phyloP scores from a whole-genome alignment of 1,284 basidiomycete species.

The Pseudozyma pruni region DNA sequence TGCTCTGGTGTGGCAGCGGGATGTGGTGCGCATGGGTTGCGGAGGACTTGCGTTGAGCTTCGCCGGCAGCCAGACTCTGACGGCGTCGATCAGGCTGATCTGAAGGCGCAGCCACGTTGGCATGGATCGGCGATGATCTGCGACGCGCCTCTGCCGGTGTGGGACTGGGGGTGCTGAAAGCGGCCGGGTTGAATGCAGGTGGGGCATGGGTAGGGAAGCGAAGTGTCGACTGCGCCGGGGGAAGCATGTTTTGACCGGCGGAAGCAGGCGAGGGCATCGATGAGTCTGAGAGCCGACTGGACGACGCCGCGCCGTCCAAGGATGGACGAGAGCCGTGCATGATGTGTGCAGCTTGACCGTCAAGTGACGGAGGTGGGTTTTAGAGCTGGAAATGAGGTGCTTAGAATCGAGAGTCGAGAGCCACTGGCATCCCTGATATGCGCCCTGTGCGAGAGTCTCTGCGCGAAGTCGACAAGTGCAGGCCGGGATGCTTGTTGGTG shows the following conservation, averaged over 20 bases:
- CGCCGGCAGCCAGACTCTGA: background rate
- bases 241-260: conserved; percentile 24
- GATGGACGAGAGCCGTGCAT: conserved; percentile 22
- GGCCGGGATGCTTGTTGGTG: background rate
- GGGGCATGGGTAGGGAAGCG: conserved; percentile 32
- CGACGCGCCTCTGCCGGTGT: conserved; percentile 20
- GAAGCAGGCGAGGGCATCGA: conserved; percentile 2
- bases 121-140: conserved; percentile 17
- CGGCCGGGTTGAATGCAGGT: background rate
- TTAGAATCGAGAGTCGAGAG: background rate
- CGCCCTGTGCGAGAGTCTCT: too few relatives aligned
- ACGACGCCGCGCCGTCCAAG: conserved; percentile 16
- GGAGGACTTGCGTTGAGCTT: conserved; percentile 3
- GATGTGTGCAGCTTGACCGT: background rate
- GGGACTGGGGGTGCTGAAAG: background rate
- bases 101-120: background rate
- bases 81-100: conserved; percentile 7
- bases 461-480: background rate
- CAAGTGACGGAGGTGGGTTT: background rate
- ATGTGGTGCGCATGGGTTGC: background rate
- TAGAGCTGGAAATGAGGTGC: background rate
- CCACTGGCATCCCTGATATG: background rate
- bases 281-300: conserved; percentile 3
- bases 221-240: conserved; percentile 30
- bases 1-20: conserved; percentile 4